Conservation (phyloP, 768 basidiomycete genomes). For the Russula sp. region DNA sequence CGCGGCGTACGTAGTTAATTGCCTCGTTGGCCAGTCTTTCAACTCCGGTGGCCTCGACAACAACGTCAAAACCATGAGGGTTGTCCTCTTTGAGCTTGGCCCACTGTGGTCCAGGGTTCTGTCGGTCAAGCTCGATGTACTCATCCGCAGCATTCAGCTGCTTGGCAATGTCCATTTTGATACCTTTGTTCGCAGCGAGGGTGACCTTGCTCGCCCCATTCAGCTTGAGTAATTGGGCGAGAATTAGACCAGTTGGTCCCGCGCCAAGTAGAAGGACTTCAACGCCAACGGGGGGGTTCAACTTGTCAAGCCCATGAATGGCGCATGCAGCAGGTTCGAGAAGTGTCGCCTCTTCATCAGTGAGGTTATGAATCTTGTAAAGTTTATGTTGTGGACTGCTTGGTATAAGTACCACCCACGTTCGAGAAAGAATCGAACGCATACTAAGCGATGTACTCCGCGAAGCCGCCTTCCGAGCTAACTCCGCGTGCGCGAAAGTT, state of each 20-base stretch:
- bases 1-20: constrained; percentile 84
- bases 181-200: constrained; percentile 84
- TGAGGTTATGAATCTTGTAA: constrained; percentile 83
- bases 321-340: constrained; percentile 90
- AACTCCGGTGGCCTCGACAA: constrained; percentile 75
- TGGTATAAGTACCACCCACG: not conserved
- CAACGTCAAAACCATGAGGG: constrained; percentile 88
- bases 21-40: constrained; percentile 83
- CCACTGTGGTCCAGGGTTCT: constrained; percentile 74
- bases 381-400: constrained; percentile 65
- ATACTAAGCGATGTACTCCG: constrained; percentile 82
- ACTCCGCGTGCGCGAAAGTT: constrained; percentile 79
- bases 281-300: constrained; percentile 73
- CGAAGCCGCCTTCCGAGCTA: constrained; percentile 79
- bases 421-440: constrained; percentile 26
- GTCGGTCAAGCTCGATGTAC: constrained; percentile 78
- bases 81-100: constrained; percentile 70
- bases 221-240: constrained; percentile 80
- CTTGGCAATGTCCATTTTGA: constrained; percentile 85
- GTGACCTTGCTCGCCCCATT: constrained; percentile 80
- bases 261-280: constrained; percentile 84
- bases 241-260: constrained; percentile 89
- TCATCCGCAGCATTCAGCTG: constrained; percentile 74
- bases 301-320: constrained; percentile 86
- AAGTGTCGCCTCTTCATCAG: constrained; percentile 82